Evolutionary conservation across 129 eudicot species (phyloP), one percentile per base, ranked within the genome.

Genomic region (Chrysanthemum seticuspe): DNA sequence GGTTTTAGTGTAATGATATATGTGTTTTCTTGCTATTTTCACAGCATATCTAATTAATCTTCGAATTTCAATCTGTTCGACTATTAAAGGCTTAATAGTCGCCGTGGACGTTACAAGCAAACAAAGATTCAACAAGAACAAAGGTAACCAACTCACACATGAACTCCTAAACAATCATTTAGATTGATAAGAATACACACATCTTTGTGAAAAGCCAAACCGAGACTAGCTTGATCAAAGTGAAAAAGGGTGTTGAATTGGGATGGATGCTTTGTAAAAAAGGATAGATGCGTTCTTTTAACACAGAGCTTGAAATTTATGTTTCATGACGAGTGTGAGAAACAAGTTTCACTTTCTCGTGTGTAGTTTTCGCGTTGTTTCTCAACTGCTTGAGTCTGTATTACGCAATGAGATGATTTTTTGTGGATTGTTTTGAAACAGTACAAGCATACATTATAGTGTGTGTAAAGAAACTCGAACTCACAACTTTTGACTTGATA

Each of bases 101-200:
- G 2, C 51, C 47, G 21, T 13, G 18, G 19, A 13, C 16, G 45
- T 49, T 13, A 21, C 59, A 49, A 67, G 72, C 23, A 67, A 27
- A 23, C 16, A 67, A 67, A 21, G 59, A 68, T 51, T 68, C 12
- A 51, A 19, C 45, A 68, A 68, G 73, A 68, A 40, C 10, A 40
- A 40, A 40, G 14, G 73, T 4, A 10, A 49, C 23, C 47, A 19
- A 21, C 54, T 51, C 68, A 64, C 47, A 52, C 49, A 68, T 68
- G 49, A 13, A 49, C 61, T 51, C 14, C 27, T 19, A 68, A 68
- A 13, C 34, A 21, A 45, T 49, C 60, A 68, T 68, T 13, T 36
- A 68, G 72, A 44, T 50, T 23, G 61, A 68, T 68, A 68, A 23
- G 73, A 51, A 67, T 49, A 68, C 73, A 50, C 73, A 51, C 27